Percentiles rank a stretch among this genome's conserved stretches.
phyloP scores from a whole-genome alignment of 768 basidiomycete genomes.

The Serendipita vermifera region DNA sequence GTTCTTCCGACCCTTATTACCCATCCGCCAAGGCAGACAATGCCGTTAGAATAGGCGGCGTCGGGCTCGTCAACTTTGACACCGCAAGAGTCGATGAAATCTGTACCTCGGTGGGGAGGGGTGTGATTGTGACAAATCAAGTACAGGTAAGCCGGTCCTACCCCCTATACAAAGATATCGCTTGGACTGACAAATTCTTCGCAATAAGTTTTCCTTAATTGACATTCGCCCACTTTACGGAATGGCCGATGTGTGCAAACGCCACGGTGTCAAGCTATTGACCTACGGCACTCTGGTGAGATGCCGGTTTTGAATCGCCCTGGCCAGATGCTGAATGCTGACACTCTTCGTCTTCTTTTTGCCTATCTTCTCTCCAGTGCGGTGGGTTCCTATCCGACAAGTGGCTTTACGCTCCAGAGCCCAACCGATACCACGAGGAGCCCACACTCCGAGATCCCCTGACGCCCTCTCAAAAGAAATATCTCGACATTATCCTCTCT shows the following conservation, averaged over 20 bases:
- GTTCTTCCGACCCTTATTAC: not conserved
- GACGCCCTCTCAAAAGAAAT: constrained; percentile 81
- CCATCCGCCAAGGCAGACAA: too few relatives aligned
- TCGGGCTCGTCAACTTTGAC: constrained; percentile 78
- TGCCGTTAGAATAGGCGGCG: constrained; percentile 45
- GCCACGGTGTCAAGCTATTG: constrained; percentile 57
- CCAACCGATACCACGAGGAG: constrained; percentile 49
- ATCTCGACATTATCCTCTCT: constrained; percentile 68
- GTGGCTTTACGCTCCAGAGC: constrained; percentile 56
- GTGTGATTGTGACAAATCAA: constrained; percentile 67
- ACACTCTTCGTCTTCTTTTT: constrained; percentile 13
- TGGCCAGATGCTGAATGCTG: not conserved
- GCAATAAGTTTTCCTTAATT: constrained; percentile 59
- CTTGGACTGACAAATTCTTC: not conserved
- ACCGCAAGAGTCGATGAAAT: constrained; percentile 63
- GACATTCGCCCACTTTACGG: constrained; percentile 65
- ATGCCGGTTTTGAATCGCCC: constrained; percentile 7
- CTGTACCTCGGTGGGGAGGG: constrained; percentile 58
- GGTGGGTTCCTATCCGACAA: constrained; percentile 70
- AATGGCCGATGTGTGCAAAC: constrained; percentile 63
- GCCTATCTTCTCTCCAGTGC: constrained; percentile 39
- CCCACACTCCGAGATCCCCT: constrained; percentile 25
- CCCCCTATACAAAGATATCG: not conserved
- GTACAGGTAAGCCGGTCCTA: constrained; percentile 43
- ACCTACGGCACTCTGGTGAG: constrained; percentile 73